Percentiles rank a stretch among this genome's conserved stretches.
Evolutionary conservation across 179 eudicot genomes (phyloP).

Genomic region (Beta macrorhiza): DNA sequence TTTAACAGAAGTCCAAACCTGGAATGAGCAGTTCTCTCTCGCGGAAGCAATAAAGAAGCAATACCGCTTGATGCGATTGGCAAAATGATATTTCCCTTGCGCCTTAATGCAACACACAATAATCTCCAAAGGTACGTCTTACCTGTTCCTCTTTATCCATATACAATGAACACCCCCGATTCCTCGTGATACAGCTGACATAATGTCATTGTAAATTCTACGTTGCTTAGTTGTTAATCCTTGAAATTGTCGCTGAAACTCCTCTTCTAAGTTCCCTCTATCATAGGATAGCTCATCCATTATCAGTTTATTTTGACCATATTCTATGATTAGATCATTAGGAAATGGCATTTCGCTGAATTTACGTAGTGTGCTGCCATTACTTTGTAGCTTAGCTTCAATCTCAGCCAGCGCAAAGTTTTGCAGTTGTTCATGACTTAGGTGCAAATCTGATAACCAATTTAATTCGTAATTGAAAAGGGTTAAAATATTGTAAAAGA

Average conservation of each 20-base stretch:
- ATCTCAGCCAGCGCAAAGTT: not conserved
- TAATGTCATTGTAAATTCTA: not conserved
- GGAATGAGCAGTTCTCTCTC: not conserved
- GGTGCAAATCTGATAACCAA: not conserved
- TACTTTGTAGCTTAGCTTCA: not conserved
- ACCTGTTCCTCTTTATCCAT: not conserved
- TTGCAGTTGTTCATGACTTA: not conserved
- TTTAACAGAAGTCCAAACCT: not conserved
- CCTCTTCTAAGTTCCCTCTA: not conserved
- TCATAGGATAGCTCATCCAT: not conserved
- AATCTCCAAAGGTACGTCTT: not conserved
- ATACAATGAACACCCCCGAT: not conserved
- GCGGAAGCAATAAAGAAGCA: not conserved
- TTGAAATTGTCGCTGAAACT: not conserved
- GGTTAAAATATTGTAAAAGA: not conserved
- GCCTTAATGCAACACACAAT: not conserved
- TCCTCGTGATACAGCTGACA: not conserved
- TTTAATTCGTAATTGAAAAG: not conserved
- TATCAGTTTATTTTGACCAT: not conserved
- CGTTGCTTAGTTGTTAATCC: not conserved
- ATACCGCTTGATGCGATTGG: not conserved
- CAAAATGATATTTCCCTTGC: not conserved
- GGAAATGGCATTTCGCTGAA: not conserved
- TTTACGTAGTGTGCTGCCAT: not conserved
- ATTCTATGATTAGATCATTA: not conserved